Base-by-base conservation (phyloP, 1,139 yeast genomes). In the Debaryomycetaceae sp. region DNA sequence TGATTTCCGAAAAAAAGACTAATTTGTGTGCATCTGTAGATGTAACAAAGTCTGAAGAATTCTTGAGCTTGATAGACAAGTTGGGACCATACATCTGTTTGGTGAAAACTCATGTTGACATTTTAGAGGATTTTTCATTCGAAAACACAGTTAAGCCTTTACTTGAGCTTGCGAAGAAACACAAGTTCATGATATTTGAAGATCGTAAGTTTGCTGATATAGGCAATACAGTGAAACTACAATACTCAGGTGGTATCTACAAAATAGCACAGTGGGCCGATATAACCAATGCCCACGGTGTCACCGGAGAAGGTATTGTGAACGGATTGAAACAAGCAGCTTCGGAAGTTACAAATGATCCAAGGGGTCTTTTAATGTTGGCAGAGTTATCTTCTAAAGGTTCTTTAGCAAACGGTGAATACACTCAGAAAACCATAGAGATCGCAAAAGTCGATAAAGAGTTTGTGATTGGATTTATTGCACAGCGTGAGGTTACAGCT, bases 191-290 rank as follows among this genome's bases (percentile, higher is more conserved):
- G 73, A 83, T 91, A 48, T 91, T 91, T 58, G 98, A 91, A 65
- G 98, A 91, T 65, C 79, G 99, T 50, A 94, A 94, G 68, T 94
- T 94, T 65, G 98, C 98, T 22, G 99, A 94, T 63, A 94, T 94
- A 54, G 99, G 99, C n/a, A 88, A 89, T 56, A 94, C 98, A 1
- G 98, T 92, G 38, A 91, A 91, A 65, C 77, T 87, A 33, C 99
- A 94, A 65, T 94, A 92, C 64, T 70, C 84, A 32, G 87, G 95
- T 33, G 99, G 99, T 35, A 83, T 88, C 4, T 89, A 80, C 69
- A 80, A 79, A 58, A 92, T 92, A 47, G 94, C 95, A 8, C 69
- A 81, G 53, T 94, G 98, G 98, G 81, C 98, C 0, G 97, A 94
- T 57, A 87, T 94, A 46, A 91, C 98, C 37, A 94, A 94, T 61